Conservation (phyloP, 345 rosid genomes). For the Aquilaria yunnanensis region DNA sequence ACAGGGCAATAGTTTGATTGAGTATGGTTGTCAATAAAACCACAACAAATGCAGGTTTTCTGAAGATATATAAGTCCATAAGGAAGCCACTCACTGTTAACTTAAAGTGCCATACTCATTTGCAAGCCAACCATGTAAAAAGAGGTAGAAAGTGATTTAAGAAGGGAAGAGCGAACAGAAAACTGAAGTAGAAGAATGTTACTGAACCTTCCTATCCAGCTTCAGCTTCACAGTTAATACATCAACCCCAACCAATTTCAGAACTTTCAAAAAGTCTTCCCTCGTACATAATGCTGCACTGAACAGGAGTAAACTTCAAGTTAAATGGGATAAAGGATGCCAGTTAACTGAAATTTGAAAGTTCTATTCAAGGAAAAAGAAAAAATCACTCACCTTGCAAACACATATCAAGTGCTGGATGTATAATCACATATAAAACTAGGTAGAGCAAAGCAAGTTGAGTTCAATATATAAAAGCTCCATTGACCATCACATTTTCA, state of each 20-base stretch:
- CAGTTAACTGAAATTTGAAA: constrained; percentile 1
- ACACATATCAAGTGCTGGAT: too few species aligned
- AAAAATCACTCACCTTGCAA: not conserved
- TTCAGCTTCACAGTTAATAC: constrained; percentile 34
- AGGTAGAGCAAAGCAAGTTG: not conserved
- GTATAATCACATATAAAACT: too few species aligned
- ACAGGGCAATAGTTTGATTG: too few species aligned
- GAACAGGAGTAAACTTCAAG: constrained; percentile 25
- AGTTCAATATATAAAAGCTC: not conserved
- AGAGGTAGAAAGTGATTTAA: too few species aligned
- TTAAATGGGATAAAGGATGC: constrained; percentile 15
- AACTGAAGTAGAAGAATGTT: not conserved
- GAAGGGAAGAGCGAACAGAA: too few species aligned
- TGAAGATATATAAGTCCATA: too few species aligned
- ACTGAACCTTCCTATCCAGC: constrained; percentile 45
- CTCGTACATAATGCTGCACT: constrained; percentile 45
- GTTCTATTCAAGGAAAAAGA: not conserved
- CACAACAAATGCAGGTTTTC: too few species aligned
- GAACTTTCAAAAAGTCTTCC: constrained; percentile 55
- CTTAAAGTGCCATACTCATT: too few species aligned
- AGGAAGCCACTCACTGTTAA: too few species aligned
- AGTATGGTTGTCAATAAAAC: too few species aligned
- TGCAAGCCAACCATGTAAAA: too few species aligned
- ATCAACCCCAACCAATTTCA: constrained; percentile 43
- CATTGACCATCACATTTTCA: too few species aligned